Conservation (phyloP, 225 moss, liverwort and hornwort species). For the Pseudisothecium myosuroides region DNA sequence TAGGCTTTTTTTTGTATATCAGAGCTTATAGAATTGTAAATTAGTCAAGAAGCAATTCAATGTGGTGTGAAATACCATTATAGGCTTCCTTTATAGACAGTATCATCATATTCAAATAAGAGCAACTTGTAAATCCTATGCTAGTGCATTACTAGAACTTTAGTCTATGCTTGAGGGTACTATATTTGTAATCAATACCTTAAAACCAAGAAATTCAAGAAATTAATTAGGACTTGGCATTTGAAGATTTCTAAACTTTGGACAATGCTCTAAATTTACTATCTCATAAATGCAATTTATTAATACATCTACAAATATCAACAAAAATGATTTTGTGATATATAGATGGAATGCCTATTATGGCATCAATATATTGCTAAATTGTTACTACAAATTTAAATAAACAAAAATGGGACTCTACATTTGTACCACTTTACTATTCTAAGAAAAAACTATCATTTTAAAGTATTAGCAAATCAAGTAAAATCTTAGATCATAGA, state of each 20-base stretch:
- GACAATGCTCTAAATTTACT: neutral
- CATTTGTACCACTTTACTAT: neutral
- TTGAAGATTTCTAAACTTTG: neutral
- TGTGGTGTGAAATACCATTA: neutral
- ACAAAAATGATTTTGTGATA: neutral
- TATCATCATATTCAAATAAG: neutral
- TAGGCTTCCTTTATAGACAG: fast-evolving
- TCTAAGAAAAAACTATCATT: too few species aligned
- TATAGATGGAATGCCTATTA: neutral
- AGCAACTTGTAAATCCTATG: neutral
- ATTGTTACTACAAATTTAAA: neutral
- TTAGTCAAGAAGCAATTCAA: neutral
- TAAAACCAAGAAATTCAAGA: neutral
- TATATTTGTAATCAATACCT: neutral
- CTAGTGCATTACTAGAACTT: neutral
- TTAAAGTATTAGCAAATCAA: neutral
- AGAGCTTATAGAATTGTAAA: neutral
- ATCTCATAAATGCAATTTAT: neutral
- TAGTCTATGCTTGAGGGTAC: fast-evolving
- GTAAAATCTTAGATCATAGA: neutral
- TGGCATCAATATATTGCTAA: neutral
- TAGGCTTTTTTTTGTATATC: too few species aligned
- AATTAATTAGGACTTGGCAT: neutral
- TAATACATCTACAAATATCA: neutral
- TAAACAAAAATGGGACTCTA: neutral